Percentiles rank a stretch among this genome's conserved stretches.
Conservation (phyloP, 2,329 filamentous ascomycete species). For the Aspergillus ibericus region DNA sequence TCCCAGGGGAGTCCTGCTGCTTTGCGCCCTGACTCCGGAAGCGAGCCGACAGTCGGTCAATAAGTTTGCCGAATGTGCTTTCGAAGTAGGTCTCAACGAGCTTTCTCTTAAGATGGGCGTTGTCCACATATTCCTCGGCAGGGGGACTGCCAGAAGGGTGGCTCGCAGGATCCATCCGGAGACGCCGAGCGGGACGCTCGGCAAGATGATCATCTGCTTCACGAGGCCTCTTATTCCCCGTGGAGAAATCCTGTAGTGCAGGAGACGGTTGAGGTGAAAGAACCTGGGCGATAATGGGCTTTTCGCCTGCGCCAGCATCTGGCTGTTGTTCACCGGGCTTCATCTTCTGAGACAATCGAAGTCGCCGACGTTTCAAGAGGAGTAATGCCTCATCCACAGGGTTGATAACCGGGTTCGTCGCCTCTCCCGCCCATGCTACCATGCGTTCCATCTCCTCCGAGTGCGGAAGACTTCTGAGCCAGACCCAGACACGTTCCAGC, state of each 20-base stretch:
- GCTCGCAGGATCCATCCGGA: conserved; percentile 9
- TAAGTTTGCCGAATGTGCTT: conserved; percentile 16
- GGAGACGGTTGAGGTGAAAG: not conserved
- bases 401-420: not conserved
- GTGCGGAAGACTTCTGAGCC: conserved; percentile 12
- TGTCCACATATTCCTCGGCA: conserved; percentile 2
- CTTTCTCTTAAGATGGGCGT: not conserved
- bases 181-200: conserved; percentile 16
- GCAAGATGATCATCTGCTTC: conserved; percentile 10
- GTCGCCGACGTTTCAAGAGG: not conserved
- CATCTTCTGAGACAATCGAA: not conserved
- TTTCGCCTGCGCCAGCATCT: not conserved
- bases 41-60: conserved; percentile 15
- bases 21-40: conserved; percentile 13
- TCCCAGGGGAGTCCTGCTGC: conserved; percentile 9
- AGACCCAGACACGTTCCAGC: conserved; percentile 11
- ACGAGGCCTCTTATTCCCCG: conserved; percentile 14
- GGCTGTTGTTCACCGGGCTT: not conserved
- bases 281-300: not conserved
- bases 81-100: conserved; percentile 12
- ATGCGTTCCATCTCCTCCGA: conserved; percentile 12
- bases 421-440: not conserved
- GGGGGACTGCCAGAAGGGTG: conserved; percentile 2
- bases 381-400: not conserved
- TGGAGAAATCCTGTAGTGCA: not conserved